Evolutionary conservation across 441 rosid species (phyloP).

Genomic region (Melastoma candidum): DNA sequence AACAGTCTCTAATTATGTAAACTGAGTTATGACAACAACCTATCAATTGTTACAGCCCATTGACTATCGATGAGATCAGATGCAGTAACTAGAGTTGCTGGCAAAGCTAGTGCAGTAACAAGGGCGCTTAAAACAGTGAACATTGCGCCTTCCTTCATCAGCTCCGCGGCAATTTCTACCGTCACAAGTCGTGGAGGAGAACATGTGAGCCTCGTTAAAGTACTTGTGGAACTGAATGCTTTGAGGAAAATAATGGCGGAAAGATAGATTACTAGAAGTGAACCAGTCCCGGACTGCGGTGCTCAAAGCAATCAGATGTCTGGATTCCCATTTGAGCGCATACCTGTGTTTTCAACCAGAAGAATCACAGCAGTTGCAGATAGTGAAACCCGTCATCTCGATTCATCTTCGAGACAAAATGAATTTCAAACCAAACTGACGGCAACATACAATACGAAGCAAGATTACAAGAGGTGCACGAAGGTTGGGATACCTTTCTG

Average conservation of each 20-base stretch:
- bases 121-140: slow-evolving; percentile 75
- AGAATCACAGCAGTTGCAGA: background rate
- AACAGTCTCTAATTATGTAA: background rate
- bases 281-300: slow-evolving; percentile 93
- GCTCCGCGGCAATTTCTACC: slow-evolving; percentile 55
- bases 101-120: slow-evolving; percentile 70
- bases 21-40: slow-evolving; percentile 28
- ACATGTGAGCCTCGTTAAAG: slow-evolving; percentile 13
- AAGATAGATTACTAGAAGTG: slow-evolving; percentile 67
- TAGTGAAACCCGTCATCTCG: no score
- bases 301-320: slow-evolving; percentile 79
- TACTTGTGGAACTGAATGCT: background rate
- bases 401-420: no score
- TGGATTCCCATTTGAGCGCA: slow-evolving; percentile 88
- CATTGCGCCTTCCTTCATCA: slow-evolving; percentile 91
- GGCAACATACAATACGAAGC: no score
- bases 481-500: slow-evolving; percentile 52
- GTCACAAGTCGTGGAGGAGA: slow-evolving; percentile 9
- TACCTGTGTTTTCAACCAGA: slow-evolving; percentile 37
- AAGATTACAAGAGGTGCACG: no score
- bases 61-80: slow-evolving; percentile 76
- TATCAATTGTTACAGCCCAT: slow-evolving; percentile 80
- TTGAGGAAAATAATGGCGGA: slow-evolving; percentile 11
- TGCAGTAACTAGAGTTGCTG: slow-evolving; percentile 66
- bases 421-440: no score